These are phyloP conservation scores for Simmondsia chinensis DNA, from an alignment of 148 eudicot genomes.

Conservation along the genomic window DNA sequence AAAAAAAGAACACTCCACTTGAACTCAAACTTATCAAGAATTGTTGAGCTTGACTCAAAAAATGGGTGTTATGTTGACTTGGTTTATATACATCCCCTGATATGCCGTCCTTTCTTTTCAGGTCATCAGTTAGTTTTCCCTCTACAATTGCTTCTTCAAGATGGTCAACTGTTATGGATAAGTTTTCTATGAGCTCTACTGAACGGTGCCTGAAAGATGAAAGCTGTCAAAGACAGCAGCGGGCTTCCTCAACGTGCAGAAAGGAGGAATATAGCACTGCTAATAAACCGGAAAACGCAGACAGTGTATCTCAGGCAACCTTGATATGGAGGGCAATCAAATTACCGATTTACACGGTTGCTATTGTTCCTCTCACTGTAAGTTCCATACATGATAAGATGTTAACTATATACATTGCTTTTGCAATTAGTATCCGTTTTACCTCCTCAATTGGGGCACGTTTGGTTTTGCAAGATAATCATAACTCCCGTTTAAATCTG, in stretches of 20 bases:
- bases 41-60: too few relatives aligned
- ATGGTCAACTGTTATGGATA: too few relatives aligned
- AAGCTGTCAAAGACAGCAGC: constrained; percentile 3
- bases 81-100: too few relatives aligned
- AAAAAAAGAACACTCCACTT: too few relatives aligned
- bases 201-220: constrained; percentile 1
- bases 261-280: constrained; percentile 11
- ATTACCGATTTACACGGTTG: constrained; percentile 86
- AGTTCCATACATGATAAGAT: constrained; percentile 19
- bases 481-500: not conserved
- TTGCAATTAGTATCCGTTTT: not conserved
- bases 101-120: too few relatives aligned
- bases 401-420: not conserved
- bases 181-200: constrained; percentile 1
- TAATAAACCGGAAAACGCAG: constrained; percentile 21
- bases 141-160: too few relatives aligned
- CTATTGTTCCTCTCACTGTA: constrained; percentile 86
- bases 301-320: constrained; percentile 48
- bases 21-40: too few relatives aligned
- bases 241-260: constrained; percentile 8
- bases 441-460: not conserved
- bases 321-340: constrained; percentile 95
- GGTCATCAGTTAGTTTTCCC: too few relatives aligned
- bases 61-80: too few relatives aligned
- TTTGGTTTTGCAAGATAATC: not conserved